Conservation (phyloP, 2,329 filamentous ascomycete genomes). For the Pseudocercospora fuligena region DNA sequence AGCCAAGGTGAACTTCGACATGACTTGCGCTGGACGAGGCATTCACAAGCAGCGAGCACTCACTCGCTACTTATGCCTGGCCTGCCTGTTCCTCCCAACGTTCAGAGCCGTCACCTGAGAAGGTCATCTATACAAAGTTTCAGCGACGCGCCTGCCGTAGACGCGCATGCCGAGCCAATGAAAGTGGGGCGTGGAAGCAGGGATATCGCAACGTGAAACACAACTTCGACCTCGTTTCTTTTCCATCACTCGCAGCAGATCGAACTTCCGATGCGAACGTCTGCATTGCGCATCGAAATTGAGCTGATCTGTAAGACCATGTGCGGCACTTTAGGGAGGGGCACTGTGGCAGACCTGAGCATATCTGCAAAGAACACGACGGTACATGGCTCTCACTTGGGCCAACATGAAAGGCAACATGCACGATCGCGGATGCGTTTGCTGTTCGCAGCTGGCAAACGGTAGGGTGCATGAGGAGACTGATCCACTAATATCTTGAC, state of each 20-base stretch:
- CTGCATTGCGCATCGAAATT: too few species aligned
- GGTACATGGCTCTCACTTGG: background rate
- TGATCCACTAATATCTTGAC: background rate
- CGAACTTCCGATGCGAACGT: background rate
- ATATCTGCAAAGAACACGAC: background rate
- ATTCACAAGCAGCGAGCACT: constrained; percentile 17
- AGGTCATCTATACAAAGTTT: constrained; percentile 3
- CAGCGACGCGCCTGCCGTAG: background rate
- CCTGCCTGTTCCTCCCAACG: background rate
- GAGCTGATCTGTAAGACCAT: background rate
- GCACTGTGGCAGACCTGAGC: too few species aligned
- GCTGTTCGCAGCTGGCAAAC: background rate
- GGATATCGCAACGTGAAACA: background rate
- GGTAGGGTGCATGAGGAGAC: background rate
- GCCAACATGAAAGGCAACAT: background rate
- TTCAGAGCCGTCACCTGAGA: background rate
- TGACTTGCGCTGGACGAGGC: constrained; percentile 33
- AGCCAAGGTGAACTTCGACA: constrained; percentile 58
- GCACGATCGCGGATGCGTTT: background rate
- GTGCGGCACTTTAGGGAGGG: too few species aligned
- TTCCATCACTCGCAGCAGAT: background rate
- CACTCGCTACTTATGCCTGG: constrained; percentile 1
- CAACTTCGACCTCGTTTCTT: background rate
- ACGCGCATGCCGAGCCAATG: constrained; percentile 2
- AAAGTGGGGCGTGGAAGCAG: background rate